A percentile compares a stretch with the other conserved stretches of the same genome.
These are phyloP conservation scores for Petasospora rhodanensis DNA, from an alignment of 1,139 yeast species.

Conservation along the genomic window DNA sequence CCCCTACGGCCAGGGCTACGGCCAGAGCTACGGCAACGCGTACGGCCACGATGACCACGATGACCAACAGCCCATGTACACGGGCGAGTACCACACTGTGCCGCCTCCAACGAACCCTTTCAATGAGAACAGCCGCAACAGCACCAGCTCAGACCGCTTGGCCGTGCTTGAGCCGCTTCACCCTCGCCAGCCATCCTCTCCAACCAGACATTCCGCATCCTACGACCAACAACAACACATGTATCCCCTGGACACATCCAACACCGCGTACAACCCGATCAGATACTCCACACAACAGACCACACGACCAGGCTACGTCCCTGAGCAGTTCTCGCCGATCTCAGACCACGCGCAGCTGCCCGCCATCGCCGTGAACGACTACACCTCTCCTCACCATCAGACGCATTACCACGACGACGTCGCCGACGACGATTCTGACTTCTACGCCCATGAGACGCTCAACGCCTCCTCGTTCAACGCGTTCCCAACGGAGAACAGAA, in stretches of 20 bases:
- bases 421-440: too few relatives aligned
- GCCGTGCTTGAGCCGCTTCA: constrained; percentile 12
- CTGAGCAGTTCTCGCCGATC: too few relatives aligned
- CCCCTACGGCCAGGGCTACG: constrained; percentile 2
- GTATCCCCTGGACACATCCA: constrained; percentile 4
- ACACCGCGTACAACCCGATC: constrained; percentile 10
- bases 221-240: constrained; percentile 4
- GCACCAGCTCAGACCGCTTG: constrained; percentile 10
- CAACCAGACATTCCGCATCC: constrained; percentile 8
- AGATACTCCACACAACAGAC: too few relatives aligned
- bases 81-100: constrained; percentile 6
- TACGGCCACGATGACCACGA: constrained; percentile 2
- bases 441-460: constrained; percentile 16
- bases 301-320: too few relatives aligned
- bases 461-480: constrained; percentile 22
- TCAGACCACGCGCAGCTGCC: too few relatives aligned
- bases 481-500: constrained; percentile 21
- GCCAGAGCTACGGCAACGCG: constrained; percentile 6
- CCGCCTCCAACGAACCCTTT: constrained; percentile 7
- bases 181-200: constrained; percentile 15
- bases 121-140: constrained; percentile 1
- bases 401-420: constrained; percentile 12
- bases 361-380: background rate
- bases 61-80: constrained; percentile 1
- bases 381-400: background rate